Percentiles rank a stretch among this genome's conserved stretches.
These are phyloP conservation scores for Colletotrichum theobromicola DNA, from an alignment of 2,329 filamentous ascomycete genomes.

Conservation along the genomic window DNA sequence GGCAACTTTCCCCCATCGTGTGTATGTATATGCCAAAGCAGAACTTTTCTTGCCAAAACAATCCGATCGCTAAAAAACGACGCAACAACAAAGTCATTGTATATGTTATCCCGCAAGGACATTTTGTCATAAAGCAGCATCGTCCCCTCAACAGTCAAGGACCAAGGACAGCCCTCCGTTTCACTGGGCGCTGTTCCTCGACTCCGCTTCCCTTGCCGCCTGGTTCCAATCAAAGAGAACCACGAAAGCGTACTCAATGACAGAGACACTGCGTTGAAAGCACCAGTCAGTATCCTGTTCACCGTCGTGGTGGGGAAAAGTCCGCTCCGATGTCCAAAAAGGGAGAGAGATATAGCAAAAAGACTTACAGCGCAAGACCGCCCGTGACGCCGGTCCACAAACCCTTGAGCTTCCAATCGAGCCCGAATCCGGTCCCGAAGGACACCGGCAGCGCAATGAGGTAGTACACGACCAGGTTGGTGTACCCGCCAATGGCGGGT, in stretches of 20 bases:
- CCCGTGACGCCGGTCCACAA: conserved; percentile 82
- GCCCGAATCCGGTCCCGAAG: conserved; percentile 77
- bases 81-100: background rate
- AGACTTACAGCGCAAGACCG: conserved; percentile 68
- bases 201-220: conserved; percentile 57
- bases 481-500: conserved; percentile 88
- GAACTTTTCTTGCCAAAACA: background rate
- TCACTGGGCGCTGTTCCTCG: conserved; percentile 42
- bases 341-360: background rate
- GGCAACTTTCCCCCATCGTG: background rate
- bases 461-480: conserved; percentile 89
- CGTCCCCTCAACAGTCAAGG: conserved; percentile 37
- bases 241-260: conserved; percentile 59
- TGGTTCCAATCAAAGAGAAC: conserved; percentile 58
- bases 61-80: background rate
- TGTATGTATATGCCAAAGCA: background rate
- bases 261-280: conserved; percentile 46
- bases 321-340: background rate
- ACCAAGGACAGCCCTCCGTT: conserved; percentile 27
- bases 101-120: background rate
- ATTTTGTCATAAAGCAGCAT: background rate
- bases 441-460: conserved; percentile 83
- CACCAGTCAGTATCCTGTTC: background rate
- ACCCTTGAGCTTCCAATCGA: conserved; percentile 78
- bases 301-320: conserved; percentile 12